Evolutionary conservation across 768 basidiomycete species (phyloP).

Genomic region (Suillus sp.): DNA sequence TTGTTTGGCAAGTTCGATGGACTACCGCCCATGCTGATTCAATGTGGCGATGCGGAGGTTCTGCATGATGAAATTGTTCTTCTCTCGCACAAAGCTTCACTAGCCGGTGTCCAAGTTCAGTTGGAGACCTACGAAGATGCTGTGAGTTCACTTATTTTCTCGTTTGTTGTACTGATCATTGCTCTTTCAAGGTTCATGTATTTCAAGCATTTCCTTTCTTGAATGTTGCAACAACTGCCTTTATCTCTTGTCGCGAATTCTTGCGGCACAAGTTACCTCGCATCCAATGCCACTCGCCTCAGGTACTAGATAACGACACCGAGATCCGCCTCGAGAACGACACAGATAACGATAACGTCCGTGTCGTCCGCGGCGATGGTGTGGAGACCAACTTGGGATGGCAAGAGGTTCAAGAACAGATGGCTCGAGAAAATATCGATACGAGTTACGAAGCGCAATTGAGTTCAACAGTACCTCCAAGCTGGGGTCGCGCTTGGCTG

Average conservation of each 20-base stretch:
- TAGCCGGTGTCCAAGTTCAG: conserved; percentile 82
- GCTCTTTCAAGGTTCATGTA: conserved; percentile 68
- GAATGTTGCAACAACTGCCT: conserved; percentile 62
- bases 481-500: conserved; percentile 46
- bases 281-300: conserved; percentile 50
- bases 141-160: conserved; percentile 44
- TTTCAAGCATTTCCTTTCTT: conserved; percentile 90
- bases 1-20: conserved; percentile 88
- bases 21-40: conserved; percentile 88
- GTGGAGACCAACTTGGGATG: conserved; percentile 49
- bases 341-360: conserved; percentile 65
- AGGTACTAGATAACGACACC: conserved; percentile 52
- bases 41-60: conserved; percentile 93
- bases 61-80: conserved; percentile 93
- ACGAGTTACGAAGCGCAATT: conserved; percentile 35
- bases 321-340: conserved; percentile 69
- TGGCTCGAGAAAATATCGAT: conserved; percentile 28
- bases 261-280: conserved; percentile 60
- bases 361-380: conserved; percentile 76
- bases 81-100: conserved; percentile 88
- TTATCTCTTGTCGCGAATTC: conserved; percentile 70
- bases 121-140: conserved; percentile 93
- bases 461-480: conserved; percentile 41
- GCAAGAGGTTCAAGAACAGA: conserved; percentile 42
- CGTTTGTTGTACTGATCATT: conserved; percentile 4